Percentiles rank a stretch among this genome's conserved stretches.
Evolutionary conservation across 495 filamentous ascomycete species (phyloP).

Genomic region (Lasiosphaeria hispida): DNA sequence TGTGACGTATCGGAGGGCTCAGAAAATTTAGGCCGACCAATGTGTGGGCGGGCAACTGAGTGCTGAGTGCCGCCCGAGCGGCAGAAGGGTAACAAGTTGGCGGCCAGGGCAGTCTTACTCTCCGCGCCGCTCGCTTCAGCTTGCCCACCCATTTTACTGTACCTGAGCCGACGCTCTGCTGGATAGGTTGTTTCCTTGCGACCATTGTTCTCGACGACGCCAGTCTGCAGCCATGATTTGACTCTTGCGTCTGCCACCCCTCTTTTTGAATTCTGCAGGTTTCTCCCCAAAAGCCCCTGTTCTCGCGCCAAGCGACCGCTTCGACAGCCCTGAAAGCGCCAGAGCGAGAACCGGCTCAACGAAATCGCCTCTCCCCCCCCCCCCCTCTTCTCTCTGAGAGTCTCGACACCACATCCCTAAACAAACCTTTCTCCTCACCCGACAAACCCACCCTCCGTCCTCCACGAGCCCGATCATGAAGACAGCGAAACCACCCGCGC

Average conservation of each 20-base stretch:
- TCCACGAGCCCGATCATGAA: conserved; percentile 40
- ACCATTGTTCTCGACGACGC: conserved; percentile 1
- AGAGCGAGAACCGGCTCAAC: not conserved
- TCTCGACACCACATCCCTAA: not conserved
- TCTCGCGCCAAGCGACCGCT: too few relatives aligned
- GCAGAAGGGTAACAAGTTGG: conserved; percentile 10
- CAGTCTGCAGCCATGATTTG: conserved; percentile 15
- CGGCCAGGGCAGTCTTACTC: not conserved
- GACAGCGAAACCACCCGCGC: conserved; percentile 45
- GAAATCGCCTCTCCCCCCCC: not conserved
- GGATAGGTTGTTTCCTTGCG: conserved; percentile 9
- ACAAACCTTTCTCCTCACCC: not conserved
- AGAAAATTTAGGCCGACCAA: conserved; percentile 17
- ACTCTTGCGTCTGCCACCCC: not conserved
- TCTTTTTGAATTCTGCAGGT: too few relatives aligned
- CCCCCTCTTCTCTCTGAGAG: not conserved
- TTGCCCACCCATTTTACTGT: conserved; percentile 22
- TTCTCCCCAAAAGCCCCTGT: too few relatives aligned
- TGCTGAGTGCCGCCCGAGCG: conserved; percentile 12
- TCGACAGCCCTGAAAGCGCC: not conserved
- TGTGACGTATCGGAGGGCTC: conserved; percentile 32
- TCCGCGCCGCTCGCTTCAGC: not conserved
- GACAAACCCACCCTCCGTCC: not conserved
- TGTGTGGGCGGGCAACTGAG: not conserved
- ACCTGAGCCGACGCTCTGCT: not conserved